Evolutionary conservation across 2,329 filamentous ascomycete species (phyloP).

Genomic region (Juglanconis sp.): DNA sequence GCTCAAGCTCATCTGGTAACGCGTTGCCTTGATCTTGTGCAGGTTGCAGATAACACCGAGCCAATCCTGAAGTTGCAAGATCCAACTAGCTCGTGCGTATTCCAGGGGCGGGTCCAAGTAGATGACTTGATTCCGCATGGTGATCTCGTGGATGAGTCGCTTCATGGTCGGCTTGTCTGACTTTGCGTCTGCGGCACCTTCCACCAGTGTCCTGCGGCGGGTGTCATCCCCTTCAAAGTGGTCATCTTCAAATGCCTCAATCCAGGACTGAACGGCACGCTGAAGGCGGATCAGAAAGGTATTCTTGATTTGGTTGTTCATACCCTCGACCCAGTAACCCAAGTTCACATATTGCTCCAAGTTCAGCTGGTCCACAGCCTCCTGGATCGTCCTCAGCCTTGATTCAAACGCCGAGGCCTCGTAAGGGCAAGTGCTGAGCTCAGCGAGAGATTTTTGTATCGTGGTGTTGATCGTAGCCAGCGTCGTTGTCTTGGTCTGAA

Average conservation of each 20-base stretch:
- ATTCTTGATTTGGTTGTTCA: constrained; percentile 81
- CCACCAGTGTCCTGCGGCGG: constrained; percentile 44
- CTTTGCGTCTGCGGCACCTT: constrained; percentile 38
- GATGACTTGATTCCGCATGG: constrained; percentile 97
- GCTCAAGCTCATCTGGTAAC: constrained; percentile 86
- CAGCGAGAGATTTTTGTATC: constrained; percentile 74
- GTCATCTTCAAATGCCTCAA: constrained; percentile 73
- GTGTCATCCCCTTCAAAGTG: constrained; percentile 46
- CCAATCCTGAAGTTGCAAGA: constrained; percentile 89
- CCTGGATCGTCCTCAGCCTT: constrained; percentile 81
- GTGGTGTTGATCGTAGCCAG: constrained; percentile 77
- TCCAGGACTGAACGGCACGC: constrained; percentile 82
- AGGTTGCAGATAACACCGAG: constrained; percentile 88
- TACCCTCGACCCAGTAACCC: constrained; percentile 79
- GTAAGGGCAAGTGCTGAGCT: constrained; percentile 83
- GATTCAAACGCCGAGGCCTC: constrained; percentile 74
- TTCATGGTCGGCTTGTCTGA: constrained; percentile 63
- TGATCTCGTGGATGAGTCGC: constrained; percentile 82
- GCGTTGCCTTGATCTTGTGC: constrained; percentile 88
- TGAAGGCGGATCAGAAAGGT: constrained; percentile 80
- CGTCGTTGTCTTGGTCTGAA: constrained; percentile 83
- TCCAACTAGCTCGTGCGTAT: constrained; percentile 89
- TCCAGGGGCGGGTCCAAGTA: constrained; percentile 93
- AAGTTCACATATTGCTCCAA: constrained; percentile 95
- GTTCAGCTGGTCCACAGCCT: constrained; percentile 92